Evolutionary conservation across 768 basidiomycete species (phyloP), one percentile per base, ranked within the genome.

Genomic region (Tephrocybe sp.): DNA sequence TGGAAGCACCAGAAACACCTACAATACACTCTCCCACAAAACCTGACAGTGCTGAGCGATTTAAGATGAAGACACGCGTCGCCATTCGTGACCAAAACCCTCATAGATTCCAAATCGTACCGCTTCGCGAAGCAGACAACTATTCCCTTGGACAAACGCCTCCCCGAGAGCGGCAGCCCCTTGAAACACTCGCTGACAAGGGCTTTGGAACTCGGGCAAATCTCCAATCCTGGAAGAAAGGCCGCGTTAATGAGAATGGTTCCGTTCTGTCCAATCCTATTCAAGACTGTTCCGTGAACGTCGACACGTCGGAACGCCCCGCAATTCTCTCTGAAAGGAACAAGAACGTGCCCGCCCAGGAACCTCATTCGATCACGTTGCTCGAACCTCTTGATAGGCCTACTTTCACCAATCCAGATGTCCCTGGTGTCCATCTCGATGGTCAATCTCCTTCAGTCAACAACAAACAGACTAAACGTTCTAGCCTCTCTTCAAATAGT

Each of bases 61-160:
- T 73, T 35, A 74, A 62, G 39, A 76, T 75, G 75, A 71, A 71
- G 60, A 75, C 75, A 21, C 69, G 72, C 19, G 65, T 77, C 34
- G 71, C 74, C 34, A 69, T 76, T 26, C 73, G 73, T 15, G 73
- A 76, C 50, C 67, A 65, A 49, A 69, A 63, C 3, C 71, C 73
- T 21, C 75, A 76, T 42, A 66, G 72, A 18, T 75, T 76, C 47
- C 74, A 75, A 51, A 64, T 76, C 16, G 61, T 76, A 25, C 70
- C 73, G 12, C 64, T 75, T 26, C 67, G 68, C 46, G 71, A 76
- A 32, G 67, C 44, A 35, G 34, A 30, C 19, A 52, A 43, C 3
- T 49, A 41, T 30, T 37, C 51, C 13, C 22, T 19, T 37, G 35
- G 49, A 19, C 47, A 49, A 24, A 40, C 38, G 25, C 39, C 13